Evolutionary conservation across 495 filamentous ascomycete species (phyloP), one percentile per base, ranked within the genome.

Genomic region (Bacidia gigantensis): DNA sequence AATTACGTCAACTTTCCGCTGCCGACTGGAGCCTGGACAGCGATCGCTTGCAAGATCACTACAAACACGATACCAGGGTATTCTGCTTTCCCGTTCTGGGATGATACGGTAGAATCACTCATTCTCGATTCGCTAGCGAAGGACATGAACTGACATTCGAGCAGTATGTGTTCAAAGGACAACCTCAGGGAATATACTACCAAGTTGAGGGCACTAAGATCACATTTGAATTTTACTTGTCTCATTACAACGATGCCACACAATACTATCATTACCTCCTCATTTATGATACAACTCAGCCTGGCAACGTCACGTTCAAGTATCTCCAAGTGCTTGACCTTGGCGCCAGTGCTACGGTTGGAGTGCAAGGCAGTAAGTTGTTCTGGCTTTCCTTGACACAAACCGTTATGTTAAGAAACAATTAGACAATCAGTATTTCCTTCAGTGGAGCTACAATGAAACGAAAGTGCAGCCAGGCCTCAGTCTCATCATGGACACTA

Each of bases 181-280:
- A 20, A 12, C 45, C 45, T 35, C 29, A 49, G 7, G 52, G 52
- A 5, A 54, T 49, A 44, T 54, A 49, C 14, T 54, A 44, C 24
- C 20, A 44, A 17, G 20, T 44, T 7, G 32, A 49, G 18, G 46
- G 35, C 20, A 21, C 41, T 0, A 47, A 26, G 12, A 26, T 53
- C n/a, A 47, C 26, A 0, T 46, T 53, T 18, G 51, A 53, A 11
- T 46, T 26, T 21, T 47, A 46, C 43, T 24, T 53, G 0, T 22
- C 17, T 14, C 41, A 47, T 22, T 53, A 55, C 38, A 22, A 38
- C 32, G 32, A 38, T 26, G 48, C 32, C 11, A 12, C 22, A 12
- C 14, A 49, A 9, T 32, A 50, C 21, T 43, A 50, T 18, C 52
- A 53, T 14, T 49, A 43, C 38, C 26, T 47, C 1, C 22, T 26